A percentile compares a stretch with the other conserved stretches of the same genome.
Evolutionary conservation across 208 protist genomes (phyloP).

Genomic region (Novymonas esmeraldas): DNA sequence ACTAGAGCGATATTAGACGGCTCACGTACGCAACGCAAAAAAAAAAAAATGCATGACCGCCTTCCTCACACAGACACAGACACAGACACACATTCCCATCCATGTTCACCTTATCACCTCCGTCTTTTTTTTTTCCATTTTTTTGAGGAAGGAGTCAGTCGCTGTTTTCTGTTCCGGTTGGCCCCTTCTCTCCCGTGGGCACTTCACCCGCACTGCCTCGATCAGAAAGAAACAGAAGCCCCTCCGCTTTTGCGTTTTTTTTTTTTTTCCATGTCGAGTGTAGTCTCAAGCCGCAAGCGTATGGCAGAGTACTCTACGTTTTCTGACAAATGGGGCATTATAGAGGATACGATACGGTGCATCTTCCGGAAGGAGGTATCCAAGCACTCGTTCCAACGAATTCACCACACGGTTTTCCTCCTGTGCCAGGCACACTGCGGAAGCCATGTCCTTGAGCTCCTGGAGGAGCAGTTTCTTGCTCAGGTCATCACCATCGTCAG

Average conservation of each 20-base stretch:
- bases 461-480: conserved; percentile 46
- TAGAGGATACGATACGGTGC: conserved; percentile 52
- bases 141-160: conserved; percentile 10
- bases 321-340: conserved; percentile 62
- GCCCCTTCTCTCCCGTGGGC: background rate
- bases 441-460: conserved; percentile 35
- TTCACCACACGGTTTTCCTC: conserved; percentile 79
- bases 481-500: conserved; percentile 38
- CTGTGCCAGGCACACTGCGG: conserved; percentile 62
- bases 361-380: conserved; percentile 55
- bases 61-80: too few relatives aligned
- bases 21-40: too few relatives aligned
- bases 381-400: conserved; percentile 71
- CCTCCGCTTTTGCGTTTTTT: background rate
- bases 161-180: conserved; percentile 1
- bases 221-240: background rate
- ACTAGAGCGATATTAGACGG: too few relatives aligned
- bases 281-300: conserved; percentile 27
- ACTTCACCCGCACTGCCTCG: background rate
- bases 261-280: conserved; percentile 16
- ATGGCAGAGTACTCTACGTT: conserved; percentile 33
- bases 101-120: too few relatives aligned
- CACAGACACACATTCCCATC: too few relatives aligned
- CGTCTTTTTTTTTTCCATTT: conserved; percentile 23
- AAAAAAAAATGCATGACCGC: too few relatives aligned